A percentile compares a stretch with the other conserved stretches of the same genome.
Evolutionary conservation across 306 rosid species (phyloP).

Genomic region (Mimosa bimucronata): DNA sequence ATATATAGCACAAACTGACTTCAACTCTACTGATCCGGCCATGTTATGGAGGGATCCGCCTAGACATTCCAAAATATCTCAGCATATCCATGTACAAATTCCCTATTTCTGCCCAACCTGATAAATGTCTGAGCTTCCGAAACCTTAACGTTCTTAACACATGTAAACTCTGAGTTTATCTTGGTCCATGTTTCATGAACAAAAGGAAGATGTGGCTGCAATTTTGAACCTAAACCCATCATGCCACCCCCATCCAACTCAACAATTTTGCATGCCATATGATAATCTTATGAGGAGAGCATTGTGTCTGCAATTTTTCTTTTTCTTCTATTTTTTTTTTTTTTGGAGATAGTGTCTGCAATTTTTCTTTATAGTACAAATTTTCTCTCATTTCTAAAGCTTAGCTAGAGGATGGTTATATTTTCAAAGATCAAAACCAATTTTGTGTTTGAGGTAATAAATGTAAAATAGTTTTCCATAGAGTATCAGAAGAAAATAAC

Average conservation of each 20-base stretch:
- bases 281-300: not conserved
- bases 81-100: no score
- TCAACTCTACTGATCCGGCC: not conserved
- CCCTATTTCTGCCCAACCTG: not conserved
- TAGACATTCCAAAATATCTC: not conserved
- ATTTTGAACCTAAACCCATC: not conserved
- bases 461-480: not conserved
- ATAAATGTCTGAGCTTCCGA: not conserved
- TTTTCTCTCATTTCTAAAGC: not conserved
- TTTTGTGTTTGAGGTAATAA: not conserved
- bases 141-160: not conserved
- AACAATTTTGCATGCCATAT: not conserved
- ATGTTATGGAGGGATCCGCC: not conserved
- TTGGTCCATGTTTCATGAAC: not conserved
- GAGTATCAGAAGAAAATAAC: conserved; percentile 22
- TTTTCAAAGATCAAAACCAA: not conserved
- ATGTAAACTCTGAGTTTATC: not conserved
- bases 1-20: not conserved
- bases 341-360: no score
- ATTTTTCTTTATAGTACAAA: no score
- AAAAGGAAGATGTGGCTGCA: not conserved
- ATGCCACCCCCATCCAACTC: not conserved
- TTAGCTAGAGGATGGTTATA: not conserved
- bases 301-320: not conserved
- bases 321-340: no score